Conservation (phyloP, 331 rosid species). For the Stylosanthes scabra region DNA sequence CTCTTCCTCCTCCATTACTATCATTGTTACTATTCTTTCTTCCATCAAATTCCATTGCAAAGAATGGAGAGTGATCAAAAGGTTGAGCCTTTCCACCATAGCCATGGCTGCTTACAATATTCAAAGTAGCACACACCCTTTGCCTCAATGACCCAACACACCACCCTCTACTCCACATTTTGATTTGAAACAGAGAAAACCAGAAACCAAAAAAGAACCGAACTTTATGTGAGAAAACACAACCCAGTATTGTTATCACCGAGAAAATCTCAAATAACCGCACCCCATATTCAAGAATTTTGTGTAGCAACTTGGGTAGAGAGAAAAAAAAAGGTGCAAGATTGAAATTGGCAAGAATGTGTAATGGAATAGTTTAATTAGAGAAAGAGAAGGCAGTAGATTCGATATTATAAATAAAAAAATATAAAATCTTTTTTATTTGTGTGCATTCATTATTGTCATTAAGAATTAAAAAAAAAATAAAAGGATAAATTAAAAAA, state of each 20-base stretch:
- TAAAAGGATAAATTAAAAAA: neutral
- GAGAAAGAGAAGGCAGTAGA: neutral
- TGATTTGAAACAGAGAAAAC: neutral
- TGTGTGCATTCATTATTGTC: conserved; percentile 17
- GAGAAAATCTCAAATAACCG: conserved; percentile 28
- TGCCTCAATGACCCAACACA: conserved; percentile 48
- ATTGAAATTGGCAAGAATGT: neutral
- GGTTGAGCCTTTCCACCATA: conserved; percentile 40
- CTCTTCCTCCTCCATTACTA: neutral
- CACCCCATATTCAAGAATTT: neutral
- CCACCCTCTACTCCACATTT: conserved; percentile 62
- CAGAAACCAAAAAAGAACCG: neutral
- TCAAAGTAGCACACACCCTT: conserved; percentile 38
- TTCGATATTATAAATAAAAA: neutral
- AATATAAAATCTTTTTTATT: neutral
- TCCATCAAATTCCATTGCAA: conserved; percentile 25
- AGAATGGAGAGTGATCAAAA: conserved; percentile 25
- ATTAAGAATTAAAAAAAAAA: neutral
- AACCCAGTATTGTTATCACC: conserved; percentile 4
- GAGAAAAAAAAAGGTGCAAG: neutral
- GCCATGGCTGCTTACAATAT: conserved; percentile 18
- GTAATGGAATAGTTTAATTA: neutral
- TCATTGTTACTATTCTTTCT: conserved; percentile 13
- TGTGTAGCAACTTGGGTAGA: neutral
- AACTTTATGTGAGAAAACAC: conserved; percentile 18